Conservation (phyloP, 441 rosid genomes). For the Gossypium lobatum region DNA sequence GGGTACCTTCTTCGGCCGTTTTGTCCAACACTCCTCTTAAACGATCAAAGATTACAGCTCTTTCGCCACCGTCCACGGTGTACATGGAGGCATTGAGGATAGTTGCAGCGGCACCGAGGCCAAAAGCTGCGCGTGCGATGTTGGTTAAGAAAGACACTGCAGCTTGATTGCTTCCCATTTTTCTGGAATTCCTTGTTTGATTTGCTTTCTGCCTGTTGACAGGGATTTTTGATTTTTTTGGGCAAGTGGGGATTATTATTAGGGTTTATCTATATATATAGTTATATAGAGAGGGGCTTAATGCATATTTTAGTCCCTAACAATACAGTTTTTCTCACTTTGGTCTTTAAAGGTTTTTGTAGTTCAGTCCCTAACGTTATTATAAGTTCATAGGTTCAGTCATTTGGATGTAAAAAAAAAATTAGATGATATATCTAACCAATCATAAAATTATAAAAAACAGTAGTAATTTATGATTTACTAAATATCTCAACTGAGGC, state of each 20-base stretch:
- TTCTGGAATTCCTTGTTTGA: background rate
- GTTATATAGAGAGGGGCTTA: too few species aligned
- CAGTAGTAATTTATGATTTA: too few species aligned
- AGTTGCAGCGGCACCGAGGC: constrained; percentile 67
- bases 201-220: background rate
- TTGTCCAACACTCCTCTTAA: constrained; percentile 78
- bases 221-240: too few species aligned
- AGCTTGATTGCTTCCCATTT: constrained; percentile 75
- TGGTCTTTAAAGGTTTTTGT: too few species aligned
- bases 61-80: constrained; percentile 93
- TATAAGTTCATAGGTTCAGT: too few species aligned
- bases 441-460: too few species aligned
- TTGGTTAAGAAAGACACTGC: constrained; percentile 59
- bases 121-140: constrained; percentile 68
- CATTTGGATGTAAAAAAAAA: too few species aligned
- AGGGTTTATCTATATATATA: constrained; percentile 25
- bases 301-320: too few species aligned
- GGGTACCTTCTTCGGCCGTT: constrained; percentile 84
- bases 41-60: constrained; percentile 88
- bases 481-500: too few species aligned
- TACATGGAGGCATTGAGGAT: constrained; percentile 57
- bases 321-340: too few species aligned
- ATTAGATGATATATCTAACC: too few species aligned
- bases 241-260: constrained; percentile 3
- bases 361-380: too few species aligned